Evolutionary conservation across 495 filamentous ascomycete genomes (phyloP).

Genomic region (Penicillium roqueforti): DNA sequence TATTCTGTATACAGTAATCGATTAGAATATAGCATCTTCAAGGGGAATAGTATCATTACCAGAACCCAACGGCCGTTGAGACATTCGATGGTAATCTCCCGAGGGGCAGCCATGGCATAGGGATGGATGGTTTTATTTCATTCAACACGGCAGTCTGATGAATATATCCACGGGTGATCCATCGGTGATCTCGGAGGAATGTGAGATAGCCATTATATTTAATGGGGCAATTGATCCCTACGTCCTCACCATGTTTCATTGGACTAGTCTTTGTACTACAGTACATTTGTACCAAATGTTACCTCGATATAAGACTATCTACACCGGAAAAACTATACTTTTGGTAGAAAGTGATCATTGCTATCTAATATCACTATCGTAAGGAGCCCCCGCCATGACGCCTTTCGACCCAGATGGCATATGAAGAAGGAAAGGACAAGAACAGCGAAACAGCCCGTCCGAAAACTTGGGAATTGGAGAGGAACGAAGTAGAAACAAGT

Average conservation of each 20-base stretch:
- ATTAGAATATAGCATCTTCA: not conserved
- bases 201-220: not conserved
- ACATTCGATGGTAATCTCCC: not conserved
- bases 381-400: constrained; percentile 17
- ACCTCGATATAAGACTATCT: not conserved
- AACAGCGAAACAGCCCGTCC: constrained; percentile 19
- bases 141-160: not conserved
- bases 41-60: not conserved
- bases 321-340: not conserved
- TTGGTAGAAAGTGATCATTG: constrained; percentile 23
- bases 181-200: not conserved
- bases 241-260: not conserved
- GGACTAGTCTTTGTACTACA: not conserved
- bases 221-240: not conserved
- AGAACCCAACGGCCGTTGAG: constrained; percentile 1
- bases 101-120: constrained; percentile 1
- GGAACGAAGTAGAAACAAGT: constrained; percentile 19
- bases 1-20: not conserved
- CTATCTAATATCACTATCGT: constrained; percentile 37
- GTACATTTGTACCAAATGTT: not conserved
- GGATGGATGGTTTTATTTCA: not conserved
- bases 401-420: constrained; percentile 21
- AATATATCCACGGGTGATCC: not conserved
- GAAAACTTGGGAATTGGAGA: constrained; percentile 16
- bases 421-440: constrained; percentile 6